These are phyloP conservation scores for Punica granatum DNA, from an alignment of 345 rosid species.

Conservation along the genomic window DNA sequence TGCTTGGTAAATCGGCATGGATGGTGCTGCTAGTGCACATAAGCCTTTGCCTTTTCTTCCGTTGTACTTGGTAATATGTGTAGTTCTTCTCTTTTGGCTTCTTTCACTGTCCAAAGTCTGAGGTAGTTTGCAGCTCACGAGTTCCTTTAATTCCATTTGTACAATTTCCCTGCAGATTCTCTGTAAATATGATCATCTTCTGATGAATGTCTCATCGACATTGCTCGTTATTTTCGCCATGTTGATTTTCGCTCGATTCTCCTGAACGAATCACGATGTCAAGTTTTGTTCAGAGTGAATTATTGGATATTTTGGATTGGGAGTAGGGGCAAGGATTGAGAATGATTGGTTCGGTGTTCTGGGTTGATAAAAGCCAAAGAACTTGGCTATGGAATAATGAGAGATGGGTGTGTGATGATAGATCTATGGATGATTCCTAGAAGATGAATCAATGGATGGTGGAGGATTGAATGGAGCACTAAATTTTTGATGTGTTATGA, in stretches of 20 bases:
- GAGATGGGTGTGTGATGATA: background rate
- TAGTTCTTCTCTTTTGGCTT: too few relatives aligned
- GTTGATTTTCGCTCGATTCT: background rate
- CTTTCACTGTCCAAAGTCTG: background rate
- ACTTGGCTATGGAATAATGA: background rate
- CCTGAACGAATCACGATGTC: background rate
- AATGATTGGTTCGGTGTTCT: background rate
- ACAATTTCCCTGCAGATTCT: background rate
- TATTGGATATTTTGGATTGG: background rate
- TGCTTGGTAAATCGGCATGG: background rate
- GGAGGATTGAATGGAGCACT: slow-evolving; percentile 12
- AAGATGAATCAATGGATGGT: slow-evolving; percentile 21
- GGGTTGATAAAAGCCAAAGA: background rate
- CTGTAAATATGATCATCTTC: background rate
- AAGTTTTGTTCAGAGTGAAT: background rate
- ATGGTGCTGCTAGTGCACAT: background rate
- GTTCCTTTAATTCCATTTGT: background rate
- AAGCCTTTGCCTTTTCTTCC: background rate
- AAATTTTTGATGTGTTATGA: slow-evolving; percentile 15
- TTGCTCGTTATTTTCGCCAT: too few relatives aligned
- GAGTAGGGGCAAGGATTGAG: too few relatives aligned
- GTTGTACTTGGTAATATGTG: too few relatives aligned
- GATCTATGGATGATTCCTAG: slow-evolving; percentile 9
- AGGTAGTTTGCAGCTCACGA: background rate
- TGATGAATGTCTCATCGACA: background rate